A percentile compares a stretch with the other conserved stretches of the same genome.
These are phyloP conservation scores for Saccharomyces hybrid DNA, from an alignment of 1,139 yeast genomes.

Conservation along the genomic window DNA sequence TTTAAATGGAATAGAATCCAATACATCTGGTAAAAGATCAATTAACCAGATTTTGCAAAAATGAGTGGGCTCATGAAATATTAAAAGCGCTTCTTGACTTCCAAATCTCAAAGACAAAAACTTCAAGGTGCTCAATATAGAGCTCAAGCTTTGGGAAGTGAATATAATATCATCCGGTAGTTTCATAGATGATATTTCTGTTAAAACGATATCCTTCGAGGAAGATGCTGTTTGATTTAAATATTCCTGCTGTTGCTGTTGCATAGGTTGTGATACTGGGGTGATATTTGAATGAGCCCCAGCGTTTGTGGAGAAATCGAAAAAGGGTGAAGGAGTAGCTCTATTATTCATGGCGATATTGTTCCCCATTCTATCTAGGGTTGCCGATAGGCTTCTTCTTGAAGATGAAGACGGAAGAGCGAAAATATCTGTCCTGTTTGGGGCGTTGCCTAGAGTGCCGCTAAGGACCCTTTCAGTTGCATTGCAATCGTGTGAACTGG, in stretches of 20 bases:
- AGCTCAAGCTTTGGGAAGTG: conserved; percentile 12
- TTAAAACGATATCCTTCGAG: conserved; percentile 58
- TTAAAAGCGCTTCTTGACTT: conserved; percentile 53
- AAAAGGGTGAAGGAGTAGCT: conserved; percentile 10
- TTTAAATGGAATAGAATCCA: conserved; percentile 24
- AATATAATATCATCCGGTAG: conserved; percentile 20
- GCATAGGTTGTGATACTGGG: conserved; percentile 4
- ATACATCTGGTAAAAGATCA: conserved; percentile 29
- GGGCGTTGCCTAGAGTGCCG: not conserved
- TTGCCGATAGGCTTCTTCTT: conserved; percentile 16
- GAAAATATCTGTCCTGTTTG: not conserved
- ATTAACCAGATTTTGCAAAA: conserved; percentile 48
- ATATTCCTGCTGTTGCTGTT: conserved; percentile 5
- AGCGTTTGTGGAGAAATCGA: conserved; percentile 12
- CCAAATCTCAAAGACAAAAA: conserved; percentile 41
- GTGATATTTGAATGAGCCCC: not conserved
- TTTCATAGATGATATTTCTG: conserved; percentile 45
- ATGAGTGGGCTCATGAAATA: conserved; percentile 32
- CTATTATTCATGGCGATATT: conserved; percentile 1
- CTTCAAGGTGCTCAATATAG: conserved; percentile 34
- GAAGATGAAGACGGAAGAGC: not conserved
- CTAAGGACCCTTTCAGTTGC: not conserved
- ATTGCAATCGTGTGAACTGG: not conserved
- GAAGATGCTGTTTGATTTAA: conserved; percentile 13
- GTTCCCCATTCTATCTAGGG: conserved; percentile 26